Evolutionary conservation across 345 rosid species (phyloP).

Genomic region (Aurinia saxatilis): DNA sequence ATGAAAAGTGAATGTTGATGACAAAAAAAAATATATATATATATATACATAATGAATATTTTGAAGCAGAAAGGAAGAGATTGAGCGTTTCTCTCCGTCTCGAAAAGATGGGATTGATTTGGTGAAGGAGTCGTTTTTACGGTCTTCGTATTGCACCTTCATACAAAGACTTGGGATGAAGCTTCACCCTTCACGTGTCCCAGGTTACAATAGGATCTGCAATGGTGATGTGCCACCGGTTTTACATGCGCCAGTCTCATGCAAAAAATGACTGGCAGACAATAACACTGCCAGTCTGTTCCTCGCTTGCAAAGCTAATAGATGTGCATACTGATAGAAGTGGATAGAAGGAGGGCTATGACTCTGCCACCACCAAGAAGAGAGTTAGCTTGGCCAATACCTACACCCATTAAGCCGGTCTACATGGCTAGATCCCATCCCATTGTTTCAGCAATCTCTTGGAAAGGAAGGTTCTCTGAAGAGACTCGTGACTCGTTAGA

Average conservation of each 20-base stretch:
- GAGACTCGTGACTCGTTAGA: slow-evolving; percentile 4
- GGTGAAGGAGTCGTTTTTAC: slow-evolving; percentile 38
- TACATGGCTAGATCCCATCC: slow-evolving; percentile 22
- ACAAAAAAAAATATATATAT: too few relatives aligned
- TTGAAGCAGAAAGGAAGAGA: too few relatives aligned
- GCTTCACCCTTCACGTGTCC: slow-evolving; percentile 53
- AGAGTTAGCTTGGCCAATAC: slow-evolving; percentile 27
- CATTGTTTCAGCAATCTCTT: slow-evolving; percentile 18
- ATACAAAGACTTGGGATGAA: slow-evolving; percentile 51
- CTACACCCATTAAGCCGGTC: slow-evolving; percentile 21
- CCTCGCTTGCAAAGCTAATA: slow-evolving; percentile 54
- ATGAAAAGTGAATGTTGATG: too few relatives aligned
- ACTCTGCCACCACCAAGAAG: slow-evolving; percentile 29
- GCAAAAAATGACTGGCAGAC: slow-evolving; percentile 58
- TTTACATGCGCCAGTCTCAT: slow-evolving; percentile 61
- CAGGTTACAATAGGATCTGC: slow-evolving; percentile 52
- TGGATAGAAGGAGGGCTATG: slow-evolving; percentile 31
- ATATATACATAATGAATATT: too few relatives aligned
- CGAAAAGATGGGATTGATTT: slow-evolving; percentile 51
- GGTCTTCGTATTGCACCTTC: slow-evolving; percentile 45
- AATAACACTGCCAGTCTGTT: slow-evolving; percentile 38
- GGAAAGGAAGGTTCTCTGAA: neutral
- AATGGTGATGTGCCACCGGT: slow-evolving; percentile 59
- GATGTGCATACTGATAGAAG: slow-evolving; percentile 41
- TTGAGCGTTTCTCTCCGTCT: slow-evolving; percentile 50